Evolutionary conservation across 139 green algal species (phyloP), one percentile per base, ranked within the genome.

Genomic region (Pedinophyceae sp.): DNA sequence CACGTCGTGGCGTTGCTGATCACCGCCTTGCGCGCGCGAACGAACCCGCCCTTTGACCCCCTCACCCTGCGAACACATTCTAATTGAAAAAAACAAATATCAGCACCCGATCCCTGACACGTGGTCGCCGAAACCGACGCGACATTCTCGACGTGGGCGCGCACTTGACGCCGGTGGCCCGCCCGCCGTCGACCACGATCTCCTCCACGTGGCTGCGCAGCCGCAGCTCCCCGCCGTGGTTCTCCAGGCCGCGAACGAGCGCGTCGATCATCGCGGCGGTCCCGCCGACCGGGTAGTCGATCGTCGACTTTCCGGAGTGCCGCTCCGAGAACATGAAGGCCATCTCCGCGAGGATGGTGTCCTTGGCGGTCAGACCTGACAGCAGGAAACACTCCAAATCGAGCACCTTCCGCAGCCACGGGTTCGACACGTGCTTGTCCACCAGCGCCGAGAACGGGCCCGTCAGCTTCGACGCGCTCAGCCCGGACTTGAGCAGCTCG

Each of bases 311-410:
- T 2, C 62, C 67, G 17, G 49, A 57, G 48, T 85, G 77, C 15
- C 83, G 59, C 67, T 94, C 85, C 50, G 50, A 45, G 47, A 87
- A 87, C 73, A 87, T 85, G 57, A 78, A 81, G 6, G 77, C 77
- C 61, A 68, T 68, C 60, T 77, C 63, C n/a, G 68, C 71, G 18
- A 52, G 59, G 46, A 83, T 68, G 2, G 72, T 80, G 62, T 83
- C 69, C 27, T 67, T 61, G 0, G 75, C 19, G 38, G 34, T 49
- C 22, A 50, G n/a, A 30, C 70, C 65, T 30, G 51, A 75, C 43
- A 87, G 67, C 54, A 87, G 75, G 65, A 84, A 87, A 60, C 77
- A 87, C 67, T 93, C 83, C 30, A 93, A 67, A 65, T 93, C 77
- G 22, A 88, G 61, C 24, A 89, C 64, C 2, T 63, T 59, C 19